A percentile compares a stretch with the other conserved stretches of the same genome.
Conservation (phyloP, 139 green algal species). For the Ettlia oleoabundans region DNA sequence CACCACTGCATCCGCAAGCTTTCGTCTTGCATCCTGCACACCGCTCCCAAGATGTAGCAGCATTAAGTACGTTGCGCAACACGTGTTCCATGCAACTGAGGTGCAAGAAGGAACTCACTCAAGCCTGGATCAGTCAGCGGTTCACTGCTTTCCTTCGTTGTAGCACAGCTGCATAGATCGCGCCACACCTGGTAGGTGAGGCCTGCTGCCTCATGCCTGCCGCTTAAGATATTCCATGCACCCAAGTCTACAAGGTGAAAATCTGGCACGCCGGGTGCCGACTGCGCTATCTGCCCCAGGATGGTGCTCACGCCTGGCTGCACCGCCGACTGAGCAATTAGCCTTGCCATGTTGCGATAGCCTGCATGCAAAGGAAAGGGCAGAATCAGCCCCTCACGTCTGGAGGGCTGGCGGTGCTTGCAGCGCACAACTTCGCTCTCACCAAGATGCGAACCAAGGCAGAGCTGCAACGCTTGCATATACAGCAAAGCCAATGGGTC, state of each 20-base stretch:
- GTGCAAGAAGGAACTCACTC: too few species aligned
- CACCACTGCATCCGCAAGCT: slow-evolving; percentile 13
- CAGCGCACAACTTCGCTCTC: too few species aligned
- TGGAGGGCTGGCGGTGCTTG: background rate
- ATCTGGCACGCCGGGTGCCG: slow-evolving; percentile 8
- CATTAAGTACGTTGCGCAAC: too few species aligned
- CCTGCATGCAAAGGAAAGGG: background rate
- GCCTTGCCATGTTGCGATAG: slow-evolving; percentile 31
- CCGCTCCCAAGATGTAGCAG: too few species aligned
- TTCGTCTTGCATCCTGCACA: background rate
- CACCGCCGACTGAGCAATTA: slow-evolving; percentile 39
- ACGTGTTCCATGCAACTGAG: too few species aligned
- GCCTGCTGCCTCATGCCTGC: background rate
- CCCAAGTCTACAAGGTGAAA: slow-evolving; percentile 6
- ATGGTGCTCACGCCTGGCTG: slow-evolving; percentile 36
- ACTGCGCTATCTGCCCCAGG: slow-evolving; percentile 22
- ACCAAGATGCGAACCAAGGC: too few species aligned
- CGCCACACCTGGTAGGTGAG: slow-evolving; percentile 23
- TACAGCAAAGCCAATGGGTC: too few species aligned
- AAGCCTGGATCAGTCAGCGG: too few species aligned
- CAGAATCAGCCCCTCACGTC: background rate
- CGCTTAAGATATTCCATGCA: background rate
- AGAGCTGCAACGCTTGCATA: too few species aligned
- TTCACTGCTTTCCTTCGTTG: too few species aligned
- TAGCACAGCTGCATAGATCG: too few species aligned